Percentiles rank a stretch among this genome's conserved stretches.
Conservation (phyloP, 139 green algal genomes). For the Chlorella sp. region DNA sequence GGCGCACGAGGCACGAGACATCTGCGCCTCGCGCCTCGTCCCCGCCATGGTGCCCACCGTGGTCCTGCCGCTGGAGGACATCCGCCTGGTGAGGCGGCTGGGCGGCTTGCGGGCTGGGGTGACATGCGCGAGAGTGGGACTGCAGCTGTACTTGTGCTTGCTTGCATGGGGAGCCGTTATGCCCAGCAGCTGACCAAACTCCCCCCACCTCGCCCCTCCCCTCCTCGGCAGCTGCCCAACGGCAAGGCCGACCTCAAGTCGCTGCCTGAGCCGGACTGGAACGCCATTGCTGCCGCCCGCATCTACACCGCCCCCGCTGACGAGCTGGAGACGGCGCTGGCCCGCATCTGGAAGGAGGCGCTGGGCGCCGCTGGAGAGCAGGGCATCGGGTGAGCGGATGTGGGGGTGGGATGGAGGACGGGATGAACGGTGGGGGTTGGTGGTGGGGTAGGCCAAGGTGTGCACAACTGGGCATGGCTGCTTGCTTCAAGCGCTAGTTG, state of each 20-base stretch:
- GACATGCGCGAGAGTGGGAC: no score
- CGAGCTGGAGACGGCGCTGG: background rate
- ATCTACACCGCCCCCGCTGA: background rate
- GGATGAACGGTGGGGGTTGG: no score
- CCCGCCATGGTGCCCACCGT: conserved; percentile 35
- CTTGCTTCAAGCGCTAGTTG: no score
- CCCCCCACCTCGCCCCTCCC: background rate
- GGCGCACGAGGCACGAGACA: background rate
- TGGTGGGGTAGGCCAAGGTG: no score
- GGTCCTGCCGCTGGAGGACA: conserved; percentile 15
- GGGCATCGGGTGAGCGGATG: background rate
- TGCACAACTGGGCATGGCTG: no score
- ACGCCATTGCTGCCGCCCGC: background rate
- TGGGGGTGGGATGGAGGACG: no score
- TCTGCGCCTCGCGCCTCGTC: background rate
- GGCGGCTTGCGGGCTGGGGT: no score
- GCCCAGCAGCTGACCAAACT: no score
- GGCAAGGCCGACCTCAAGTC: conserved; percentile 37
- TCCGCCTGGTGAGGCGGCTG: background rate
- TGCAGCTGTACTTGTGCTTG: no score
- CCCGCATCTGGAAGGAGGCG: conserved; percentile 3
- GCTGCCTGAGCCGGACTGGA: conserved; percentile 30
- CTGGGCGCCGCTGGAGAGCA: background rate
- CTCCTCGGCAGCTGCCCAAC: conserved; percentile 5
- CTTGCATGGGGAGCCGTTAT: no score